Conservation (phyloP, 805 yeast genomes). For the Clavispora asparagi region DNA sequence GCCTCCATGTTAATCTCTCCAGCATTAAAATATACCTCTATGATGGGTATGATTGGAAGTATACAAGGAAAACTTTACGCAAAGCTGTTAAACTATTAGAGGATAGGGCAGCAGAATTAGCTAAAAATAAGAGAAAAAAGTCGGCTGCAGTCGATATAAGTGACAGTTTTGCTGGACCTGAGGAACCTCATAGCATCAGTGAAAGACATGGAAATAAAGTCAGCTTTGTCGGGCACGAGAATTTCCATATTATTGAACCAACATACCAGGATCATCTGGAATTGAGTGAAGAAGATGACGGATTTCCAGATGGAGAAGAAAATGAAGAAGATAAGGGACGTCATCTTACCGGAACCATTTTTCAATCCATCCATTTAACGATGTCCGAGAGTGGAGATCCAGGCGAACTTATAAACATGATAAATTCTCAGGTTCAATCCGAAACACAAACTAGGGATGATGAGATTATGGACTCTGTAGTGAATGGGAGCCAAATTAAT, state of each 20-base stretch:
- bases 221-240: neutral
- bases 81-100: slow-evolving; percentile 65
- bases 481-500: slow-evolving; percentile 13
- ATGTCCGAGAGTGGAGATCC: slow-evolving; percentile 46
- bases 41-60: slow-evolving; percentile 93
- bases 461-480: neutral
- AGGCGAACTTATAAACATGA: slow-evolving; percentile 41
- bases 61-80: slow-evolving; percentile 62
- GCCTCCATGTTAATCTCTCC: slow-evolving; percentile 29
- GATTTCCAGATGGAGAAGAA: slow-evolving; percentile 7
- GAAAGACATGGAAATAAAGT: neutral
- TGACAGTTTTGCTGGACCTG: neutral
- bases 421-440: slow-evolving; percentile 42
- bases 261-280: neutral
- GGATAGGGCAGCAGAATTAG: slow-evolving; percentile 29
- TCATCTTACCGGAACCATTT: slow-evolving; percentile 51
- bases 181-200: neutral
- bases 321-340: neutral
- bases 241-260: neutral
- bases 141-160: neutral
- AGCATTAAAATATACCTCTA: slow-evolving; percentile 47
- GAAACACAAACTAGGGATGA: slow-evolving; percentile 2
- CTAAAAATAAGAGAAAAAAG: slow-evolving; percentile 6
- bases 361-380: slow-evolving; percentile 75
- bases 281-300: neutral